Evolutionary conservation across 306 rosid genomes (phyloP), one percentile per base, ranked within the genome.

Genomic region (Begonia loranthoides): DNA sequence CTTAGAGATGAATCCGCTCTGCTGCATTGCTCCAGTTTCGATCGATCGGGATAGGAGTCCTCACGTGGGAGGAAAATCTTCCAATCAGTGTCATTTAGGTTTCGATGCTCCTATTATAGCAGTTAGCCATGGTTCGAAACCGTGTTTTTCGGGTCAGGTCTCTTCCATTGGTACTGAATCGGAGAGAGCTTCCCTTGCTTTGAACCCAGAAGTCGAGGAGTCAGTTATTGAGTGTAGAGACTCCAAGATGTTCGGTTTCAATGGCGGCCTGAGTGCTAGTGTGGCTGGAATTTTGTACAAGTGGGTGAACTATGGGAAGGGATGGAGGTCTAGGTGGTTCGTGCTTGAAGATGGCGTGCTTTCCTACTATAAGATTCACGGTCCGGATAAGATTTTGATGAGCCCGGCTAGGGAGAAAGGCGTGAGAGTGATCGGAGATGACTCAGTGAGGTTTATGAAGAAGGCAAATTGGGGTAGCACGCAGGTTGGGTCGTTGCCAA

Each of bases 1-100:
- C 4, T 56, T 56, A 11, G 14, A 40, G 47, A 87, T 87, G 99
- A 90, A 90, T 72, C 99, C 99, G 9, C 77, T 90, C 15, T 90
- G 99, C 92, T 90, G 99, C 99, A 90, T 90, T 90, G 99, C 99
- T 38, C 99, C 99, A 57, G 99, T 90, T 54, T 90, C 99, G 53
- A 80, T 90, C 79, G 95, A 90, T 69, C 81, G 97, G 56, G 95
- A 90, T 73, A 66, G 81, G 54, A 46, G 70, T 1, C 74, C 68
- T 63, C 70, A 80, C 8, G 79, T 71, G 2, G 81, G 46, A 10
- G 58, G 66, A 3, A 80, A 72, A 58, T 67, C 80, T 13, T 70
- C 73, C 0, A 5, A 50, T 16, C 94, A 84, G 63, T 73, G 79
- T 61, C 89, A 71, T 66, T 15, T 72, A 60, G 85, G 77, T 57